Evolutionary conservation across 148 eudicot species (phyloP).

Genomic region (Agrostemma githago): DNA sequence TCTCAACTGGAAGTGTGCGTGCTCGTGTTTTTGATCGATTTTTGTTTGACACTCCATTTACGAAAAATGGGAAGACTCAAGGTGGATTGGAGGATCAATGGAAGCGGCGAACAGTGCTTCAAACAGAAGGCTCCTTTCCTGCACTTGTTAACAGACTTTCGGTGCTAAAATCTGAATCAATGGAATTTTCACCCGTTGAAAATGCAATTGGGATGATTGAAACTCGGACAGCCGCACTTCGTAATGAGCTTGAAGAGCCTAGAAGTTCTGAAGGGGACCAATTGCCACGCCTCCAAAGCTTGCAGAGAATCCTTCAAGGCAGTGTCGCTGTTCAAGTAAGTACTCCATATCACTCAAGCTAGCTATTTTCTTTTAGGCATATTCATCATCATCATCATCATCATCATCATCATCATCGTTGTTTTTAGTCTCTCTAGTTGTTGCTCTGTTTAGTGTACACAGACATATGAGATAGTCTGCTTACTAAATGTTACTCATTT

Average conservation of each 20-base stretch:
- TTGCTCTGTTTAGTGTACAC: not conserved
- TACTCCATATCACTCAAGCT: slow-evolving; percentile 1
- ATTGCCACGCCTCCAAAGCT: slow-evolving; percentile 95
- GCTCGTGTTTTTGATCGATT: slow-evolving; percentile 97
- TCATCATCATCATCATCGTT: not conserved
- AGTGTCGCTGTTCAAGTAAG: slow-evolving; percentile 99
- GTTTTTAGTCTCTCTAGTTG: not conserved
- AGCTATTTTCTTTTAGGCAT: not conserved
- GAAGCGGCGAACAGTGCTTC: slow-evolving; percentile 92
- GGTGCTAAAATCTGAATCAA: slow-evolving; percentile 85
- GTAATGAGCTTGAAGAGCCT: slow-evolving; percentile 98
- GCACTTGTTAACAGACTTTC: slow-evolving; percentile 90
- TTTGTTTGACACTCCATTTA: slow-evolving; percentile 95
- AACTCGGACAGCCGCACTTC: slow-evolving; percentile 88
- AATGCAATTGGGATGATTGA: slow-evolving; percentile 99
- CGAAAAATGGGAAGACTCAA: slow-evolving; percentile 98
- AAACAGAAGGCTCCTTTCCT: slow-evolving; percentile 97
- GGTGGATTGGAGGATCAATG: slow-evolving; percentile 99
- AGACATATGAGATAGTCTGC: not conserved
- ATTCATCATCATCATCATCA: not conserved
- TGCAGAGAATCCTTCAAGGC: slow-evolving; percentile 99
- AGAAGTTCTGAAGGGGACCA: slow-evolving; percentile 99
- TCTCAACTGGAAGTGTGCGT: slow-evolving; percentile 92
- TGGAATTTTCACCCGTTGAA: slow-evolving; percentile 97
- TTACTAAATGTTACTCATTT: not conserved